Percentiles rank a stretch among this genome's conserved stretches.
These are phyloP conservation scores for Fusarium sp. DNA, from an alignment of 2,329 filamentous ascomycete species.

Conservation along the genomic window DNA sequence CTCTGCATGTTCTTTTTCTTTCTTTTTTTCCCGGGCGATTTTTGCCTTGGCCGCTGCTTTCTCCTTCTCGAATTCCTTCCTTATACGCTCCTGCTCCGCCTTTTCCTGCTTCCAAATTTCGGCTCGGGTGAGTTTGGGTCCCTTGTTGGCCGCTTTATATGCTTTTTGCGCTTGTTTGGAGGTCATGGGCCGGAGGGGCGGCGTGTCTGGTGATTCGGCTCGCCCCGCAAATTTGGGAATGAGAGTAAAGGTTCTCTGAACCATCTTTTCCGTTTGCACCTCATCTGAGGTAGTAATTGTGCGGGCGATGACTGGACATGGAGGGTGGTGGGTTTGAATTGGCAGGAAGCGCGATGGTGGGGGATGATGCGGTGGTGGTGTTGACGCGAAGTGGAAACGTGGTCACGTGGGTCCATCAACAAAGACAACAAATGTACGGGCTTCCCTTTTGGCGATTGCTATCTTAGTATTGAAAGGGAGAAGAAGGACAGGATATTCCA, in stretches of 20 bases:
- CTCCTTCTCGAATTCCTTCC: constrained; percentile 64
- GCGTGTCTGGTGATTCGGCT: constrained; percentile 31
- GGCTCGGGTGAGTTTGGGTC: constrained; percentile 55
- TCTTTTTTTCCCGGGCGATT: constrained; percentile 66
- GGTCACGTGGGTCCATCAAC: constrained; percentile 41
- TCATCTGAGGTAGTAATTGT: constrained; percentile 29
- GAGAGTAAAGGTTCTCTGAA: constrained; percentile 60
- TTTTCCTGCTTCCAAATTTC: constrained; percentile 55
- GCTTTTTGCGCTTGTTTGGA: constrained; percentile 57
- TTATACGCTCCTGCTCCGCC: constrained; percentile 67
- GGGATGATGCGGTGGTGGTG: constrained; percentile 4
- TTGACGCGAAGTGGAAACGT: constrained; percentile 44
- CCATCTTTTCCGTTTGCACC: constrained; percentile 45
- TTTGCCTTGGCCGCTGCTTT: constrained; percentile 62
- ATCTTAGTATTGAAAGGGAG: neutral
- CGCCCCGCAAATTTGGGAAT: constrained; percentile 51
- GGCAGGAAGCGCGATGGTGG: constrained; percentile 26
- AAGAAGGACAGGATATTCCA: neutral
- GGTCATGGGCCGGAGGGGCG: constrained; percentile 53
- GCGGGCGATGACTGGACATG: neutral
- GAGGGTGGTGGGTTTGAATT: constrained; percentile 1
- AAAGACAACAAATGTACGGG: neutral
- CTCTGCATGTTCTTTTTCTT: constrained; percentile 63
- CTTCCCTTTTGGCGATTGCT: neutral
- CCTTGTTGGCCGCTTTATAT: constrained; percentile 51